Base-by-base conservation (phyloP, 768 basidiomycete genomes). In the Amanita pallidorosea region DNA sequence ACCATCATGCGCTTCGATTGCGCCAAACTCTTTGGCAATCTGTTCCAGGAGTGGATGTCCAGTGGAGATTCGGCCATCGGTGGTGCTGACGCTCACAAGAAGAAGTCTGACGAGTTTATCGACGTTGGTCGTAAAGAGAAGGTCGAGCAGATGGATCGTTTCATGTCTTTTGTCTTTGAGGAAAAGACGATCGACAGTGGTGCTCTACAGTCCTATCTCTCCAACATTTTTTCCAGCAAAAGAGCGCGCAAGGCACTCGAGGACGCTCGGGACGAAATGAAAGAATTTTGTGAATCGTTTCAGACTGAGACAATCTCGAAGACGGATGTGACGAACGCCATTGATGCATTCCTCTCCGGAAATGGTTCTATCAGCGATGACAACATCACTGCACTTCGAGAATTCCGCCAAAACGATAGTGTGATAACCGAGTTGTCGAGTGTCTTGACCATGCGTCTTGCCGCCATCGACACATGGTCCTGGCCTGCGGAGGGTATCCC, bases 371-470 rank as follows among this genome's bases (percentile, higher is more conserved):
- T 73, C 67, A 61, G 64, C 45, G 69, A 71, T 48, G 65, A 64
- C 41, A 71, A 73, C 53, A 58, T 66, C 29, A 62, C 65, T 13
- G 72, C 70, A 1, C 52, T 76, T 51, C 64, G 64, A 34, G 67
- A 70, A n/a, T 73, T 75, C 58, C 52, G 61, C 7, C 65, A 67
- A 11, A 76, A 72, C 49, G 31, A 55, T 0, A 67, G 60, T 4
- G 64, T 73, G 7, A 17, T 75, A 34, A 58, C 68, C 4, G 72
- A 74, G 48, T 57, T 76, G 2, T 65, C 71, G 2, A 74, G 67
- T 38, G 72, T 75, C 1, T 54, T 75, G 37, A 73, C 64, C 27
- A 74, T 76, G 74, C 70, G 71, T 2, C 59, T 75, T 42, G 63
- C 67, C 2, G 63, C 63, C 47, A 52, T 75, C 8, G 65, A 68